A percentile compares a stretch with the other conserved stretches of the same genome.
These are phyloP conservation scores for Vitis hybrid DNA, from an alignment of 177 flowering plant species.

Conservation along the genomic window DNA sequence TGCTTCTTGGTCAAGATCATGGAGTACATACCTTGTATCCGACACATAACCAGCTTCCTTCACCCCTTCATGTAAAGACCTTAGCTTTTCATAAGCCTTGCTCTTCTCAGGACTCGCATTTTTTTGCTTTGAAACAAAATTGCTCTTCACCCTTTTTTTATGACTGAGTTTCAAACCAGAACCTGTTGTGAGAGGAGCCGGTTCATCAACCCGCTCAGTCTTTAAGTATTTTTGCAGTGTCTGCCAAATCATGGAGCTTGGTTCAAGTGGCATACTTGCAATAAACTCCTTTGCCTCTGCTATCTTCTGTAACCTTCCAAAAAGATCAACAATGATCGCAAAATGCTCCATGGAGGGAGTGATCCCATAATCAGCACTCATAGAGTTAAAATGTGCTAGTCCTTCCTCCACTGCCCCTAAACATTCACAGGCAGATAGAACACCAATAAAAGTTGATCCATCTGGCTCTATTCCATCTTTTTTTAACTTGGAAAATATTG, in stretches of 20 bases:
- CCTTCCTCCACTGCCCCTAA: slow-evolving; percentile 13
- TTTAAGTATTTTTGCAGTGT: slow-evolving; percentile 20
- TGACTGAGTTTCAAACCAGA: slow-evolving; percentile 3
- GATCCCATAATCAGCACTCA: slow-evolving; percentile 25
- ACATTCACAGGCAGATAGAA: slow-evolving; percentile 18
- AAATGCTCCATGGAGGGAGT: slow-evolving; percentile 30
- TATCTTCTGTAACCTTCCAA: slow-evolving; percentile 21
- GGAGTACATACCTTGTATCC: slow-evolving; percentile 12
- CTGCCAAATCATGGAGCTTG: slow-evolving; percentile 19
- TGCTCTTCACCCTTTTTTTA: slow-evolving; percentile 4
- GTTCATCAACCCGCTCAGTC: not conserved
- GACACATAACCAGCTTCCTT: slow-evolving; percentile 1
- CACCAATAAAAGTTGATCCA: slow-evolving; percentile 14
- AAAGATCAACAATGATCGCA: slow-evolving; percentile 29
- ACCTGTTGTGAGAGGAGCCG: not conserved
- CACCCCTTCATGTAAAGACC: slow-evolving; percentile 5
- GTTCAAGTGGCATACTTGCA: slow-evolving; percentile 27
- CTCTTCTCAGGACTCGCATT: slow-evolving; percentile 7
- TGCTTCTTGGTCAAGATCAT: slow-evolving; percentile 16
- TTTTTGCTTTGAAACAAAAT: not conserved
- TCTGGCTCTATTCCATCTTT: slow-evolving; percentile 15
- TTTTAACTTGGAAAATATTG: slow-evolving; percentile 18
- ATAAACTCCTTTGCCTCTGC: slow-evolving; percentile 27
- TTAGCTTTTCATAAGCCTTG: slow-evolving; percentile 12
- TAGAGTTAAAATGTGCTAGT: slow-evolving; percentile 21